Evolutionary conservation across 164 flowering plant genomes (phyloP), one percentile per base, ranked within the genome.

Genomic region (Nelumbo lutea): DNA sequence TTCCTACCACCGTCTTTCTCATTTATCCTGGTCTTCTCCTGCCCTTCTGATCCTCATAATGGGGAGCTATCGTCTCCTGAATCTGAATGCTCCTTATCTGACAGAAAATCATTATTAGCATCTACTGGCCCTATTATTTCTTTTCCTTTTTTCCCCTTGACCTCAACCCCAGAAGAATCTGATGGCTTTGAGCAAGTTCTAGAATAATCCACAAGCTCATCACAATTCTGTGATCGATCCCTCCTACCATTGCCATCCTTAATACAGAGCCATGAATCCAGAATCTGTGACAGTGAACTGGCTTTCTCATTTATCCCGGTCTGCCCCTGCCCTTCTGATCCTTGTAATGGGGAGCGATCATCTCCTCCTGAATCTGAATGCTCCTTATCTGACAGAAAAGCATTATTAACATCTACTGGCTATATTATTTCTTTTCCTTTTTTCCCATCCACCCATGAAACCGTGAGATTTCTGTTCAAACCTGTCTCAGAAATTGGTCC

Each of bases 21-120:
- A 9, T 63, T 63, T 55, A 38, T 27, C 14, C 45, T 63, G 11
- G 48, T 59, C 62, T 76, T 80, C 43, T 13, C 65, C 61, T 65
- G 70, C 66, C 56, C 68, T 51, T 68, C 76, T 58, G 66, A 42
- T 46, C 42, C 68, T 52, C 67, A 65, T 44, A 38, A 8, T 15
- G 70, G 5, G 9, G 75, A 27, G 27, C 27, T 67, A 10, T 58
- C n/a, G 62, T 82, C 87, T 42, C 86, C 98, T 0, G 83, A 73
- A 61, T 85, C 91, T 43, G 97, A 82, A 51, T 75, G 68, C 1
- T 85, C 88, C 44, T 83, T 85, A 50, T 84, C 90, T 1, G 82
- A 79, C 3, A 77, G 8, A 41, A 71, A 67, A 43, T 83, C 84
- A 70, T 82, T 67, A 15, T 73, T 71, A 68, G 53, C 39, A 63